Evolutionary conservation across 1,284 basidiomycete genomes (phyloP).

Genomic region (Taiwanofungus camphoratus): DNA sequence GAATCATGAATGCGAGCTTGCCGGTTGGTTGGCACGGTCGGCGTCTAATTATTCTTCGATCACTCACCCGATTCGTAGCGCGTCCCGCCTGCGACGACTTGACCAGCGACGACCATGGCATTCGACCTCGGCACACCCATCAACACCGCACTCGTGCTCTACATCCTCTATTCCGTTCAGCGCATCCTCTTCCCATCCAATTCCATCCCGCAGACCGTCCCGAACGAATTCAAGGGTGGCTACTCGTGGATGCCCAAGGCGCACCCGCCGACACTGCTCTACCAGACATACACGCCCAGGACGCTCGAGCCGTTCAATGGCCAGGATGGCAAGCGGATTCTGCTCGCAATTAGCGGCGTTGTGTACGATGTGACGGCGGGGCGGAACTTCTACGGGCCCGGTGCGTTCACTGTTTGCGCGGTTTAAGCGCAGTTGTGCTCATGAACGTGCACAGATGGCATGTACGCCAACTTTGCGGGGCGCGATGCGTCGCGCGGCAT

Average conservation of each 20-base stretch:
- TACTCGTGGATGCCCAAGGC: slow-evolving; percentile 84
- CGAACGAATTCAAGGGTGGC: slow-evolving; percentile 66
- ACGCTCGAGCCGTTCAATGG: slow-evolving; percentile 71
- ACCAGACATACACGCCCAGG: slow-evolving; percentile 70
- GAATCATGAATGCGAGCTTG: too few species aligned
- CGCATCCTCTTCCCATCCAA: slow-evolving; percentile 64
- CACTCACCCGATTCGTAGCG: too few species aligned
- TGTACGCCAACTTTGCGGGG: slow-evolving; percentile 96
- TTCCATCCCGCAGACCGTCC: slow-evolving; percentile 41
- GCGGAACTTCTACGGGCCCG: not conserved
- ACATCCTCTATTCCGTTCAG: slow-evolving; percentile 74
- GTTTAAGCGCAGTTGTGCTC: not conserved
- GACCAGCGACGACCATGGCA: slow-evolving; percentile 26
- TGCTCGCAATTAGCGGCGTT: slow-evolving; percentile 81
- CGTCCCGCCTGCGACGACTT: too few species aligned
- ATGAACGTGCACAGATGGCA: slow-evolving; percentile 56
- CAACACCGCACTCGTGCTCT: slow-evolving; percentile 70
- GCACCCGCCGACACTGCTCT: slow-evolving; percentile 73
- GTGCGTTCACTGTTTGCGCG: not conserved
- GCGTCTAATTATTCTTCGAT: too few species aligned
- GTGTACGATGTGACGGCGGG: slow-evolving; percentile 78
- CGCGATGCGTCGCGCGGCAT: slow-evolving; percentile 91
- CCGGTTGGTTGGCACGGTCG: too few species aligned
- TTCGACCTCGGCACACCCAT: slow-evolving; percentile 58
- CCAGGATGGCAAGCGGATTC: slow-evolving; percentile 60